Evolutionary conservation across 2,329 filamentous ascomycete species (phyloP).

Genomic region (Fusarium chuoi): DNA sequence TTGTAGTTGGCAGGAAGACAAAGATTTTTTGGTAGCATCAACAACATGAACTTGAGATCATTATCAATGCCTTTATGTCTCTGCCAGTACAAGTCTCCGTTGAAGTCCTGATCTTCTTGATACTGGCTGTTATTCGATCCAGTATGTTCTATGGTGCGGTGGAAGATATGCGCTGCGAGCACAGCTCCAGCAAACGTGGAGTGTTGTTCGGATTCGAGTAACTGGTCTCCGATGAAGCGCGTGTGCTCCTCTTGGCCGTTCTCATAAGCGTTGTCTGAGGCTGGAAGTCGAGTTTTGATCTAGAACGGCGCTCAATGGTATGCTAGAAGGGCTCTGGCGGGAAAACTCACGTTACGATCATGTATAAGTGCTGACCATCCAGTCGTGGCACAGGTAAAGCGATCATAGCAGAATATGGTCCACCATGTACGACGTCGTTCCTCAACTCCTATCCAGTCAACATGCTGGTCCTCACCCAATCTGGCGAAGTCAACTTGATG

Average conservation of each 20-base stretch:
- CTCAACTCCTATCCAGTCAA: conserved; percentile 9
- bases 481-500: neutral
- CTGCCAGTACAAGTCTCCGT: neutral
- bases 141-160: conserved; percentile 17
- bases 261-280: conserved; percentile 5
- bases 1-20: conserved; percentile 18
- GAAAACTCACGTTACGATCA: neutral
- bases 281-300: conserved; percentile 15
- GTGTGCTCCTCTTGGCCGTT: conserved; percentile 1
- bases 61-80: conserved; percentile 9
- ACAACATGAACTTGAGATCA: conserved; percentile 14
- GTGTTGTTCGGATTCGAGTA: neutral
- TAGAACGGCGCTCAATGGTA: neutral
- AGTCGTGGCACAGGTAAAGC: conserved; percentile 18
- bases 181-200: conserved; percentile 14
- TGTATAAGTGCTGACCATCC: conserved; percentile 19
- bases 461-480: accelerated
- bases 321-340: accelerated
- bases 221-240: conserved; percentile 7
- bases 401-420: conserved; percentile 25
- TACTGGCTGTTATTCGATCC: neutral
- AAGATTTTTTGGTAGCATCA: conserved; percentile 14
- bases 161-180: conserved; percentile 7
- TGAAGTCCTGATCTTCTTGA: neutral
- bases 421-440: conserved; percentile 20